A percentile compares a stretch with the other conserved stretches of the same genome.
Evolutionary conservation across 2,329 filamentous ascomycete species (phyloP).

Genomic region (Xylaria sp.): DNA sequence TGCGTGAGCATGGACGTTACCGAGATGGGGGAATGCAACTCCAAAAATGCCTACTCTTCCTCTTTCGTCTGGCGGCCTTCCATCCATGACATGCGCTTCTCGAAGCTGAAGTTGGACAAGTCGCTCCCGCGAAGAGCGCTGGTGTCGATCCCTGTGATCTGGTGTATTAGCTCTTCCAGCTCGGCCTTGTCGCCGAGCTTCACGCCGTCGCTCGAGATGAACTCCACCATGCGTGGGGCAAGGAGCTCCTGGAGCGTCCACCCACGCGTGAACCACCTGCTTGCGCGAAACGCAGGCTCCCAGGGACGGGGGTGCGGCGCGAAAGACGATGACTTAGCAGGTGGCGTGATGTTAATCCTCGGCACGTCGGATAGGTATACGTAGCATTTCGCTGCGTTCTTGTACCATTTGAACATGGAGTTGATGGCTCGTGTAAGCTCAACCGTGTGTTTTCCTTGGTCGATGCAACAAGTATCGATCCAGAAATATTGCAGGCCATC

Average conservation of each 20-base stretch:
- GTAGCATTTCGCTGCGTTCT: constrained; percentile 15
- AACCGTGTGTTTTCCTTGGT: constrained; percentile 7
- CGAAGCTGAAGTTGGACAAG: constrained; percentile 14
- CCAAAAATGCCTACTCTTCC: not conserved
- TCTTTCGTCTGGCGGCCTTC: constrained; percentile 30
- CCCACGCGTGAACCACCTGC: constrained; percentile 14
- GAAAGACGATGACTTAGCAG: not conserved
- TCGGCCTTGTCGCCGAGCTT: constrained; percentile 11
- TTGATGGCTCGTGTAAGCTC: constrained; percentile 24
- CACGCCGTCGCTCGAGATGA: constrained; percentile 12
- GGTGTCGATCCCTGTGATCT: constrained; percentile 18
- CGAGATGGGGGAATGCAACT: not conserved
- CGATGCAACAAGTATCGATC: constrained; percentile 21
- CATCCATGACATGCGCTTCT: constrained; percentile 27
- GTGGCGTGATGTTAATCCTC: not conserved
- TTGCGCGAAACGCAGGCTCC: constrained; percentile 4
- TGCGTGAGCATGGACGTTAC: not conserved
- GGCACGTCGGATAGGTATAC: constrained; percentile 13
- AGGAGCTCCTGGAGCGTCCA: constrained; percentile 17
- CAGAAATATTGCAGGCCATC: constrained; percentile 8
- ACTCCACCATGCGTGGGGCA: constrained; percentile 18
- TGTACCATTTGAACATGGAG: constrained; percentile 28
- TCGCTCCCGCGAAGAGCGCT: constrained; percentile 13
- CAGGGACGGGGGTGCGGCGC: not conserved
- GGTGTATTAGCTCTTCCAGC: constrained; percentile 7